phyloP scores from a whole-genome alignment of 345 rosid genomes.

The Eucalyptus coolabah region DNA sequence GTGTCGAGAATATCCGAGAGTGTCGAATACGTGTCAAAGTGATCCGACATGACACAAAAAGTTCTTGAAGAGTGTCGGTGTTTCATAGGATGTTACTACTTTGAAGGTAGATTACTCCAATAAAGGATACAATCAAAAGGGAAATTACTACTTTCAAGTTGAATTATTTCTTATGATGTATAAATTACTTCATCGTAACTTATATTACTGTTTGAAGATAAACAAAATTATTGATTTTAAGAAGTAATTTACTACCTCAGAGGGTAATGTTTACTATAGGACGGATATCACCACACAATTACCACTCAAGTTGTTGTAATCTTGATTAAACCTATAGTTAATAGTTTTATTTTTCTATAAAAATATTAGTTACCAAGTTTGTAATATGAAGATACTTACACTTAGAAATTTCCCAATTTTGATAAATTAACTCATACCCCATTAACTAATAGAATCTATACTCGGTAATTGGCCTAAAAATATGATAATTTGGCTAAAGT shows the following conservation, averaged over 20 bases:
- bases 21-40: fast-evolving
- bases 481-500: neutral
- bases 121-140: neutral
- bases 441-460: neutral
- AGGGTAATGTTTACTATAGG: neutral
- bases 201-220: neutral
- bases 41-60: fast-evolving
- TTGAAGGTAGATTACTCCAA: neutral
- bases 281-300: neutral
- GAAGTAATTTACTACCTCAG: neutral
- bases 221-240: neutral
- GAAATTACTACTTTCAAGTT: neutral
- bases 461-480: neutral
- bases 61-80: fast-evolving
- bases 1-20: fast-evolving
- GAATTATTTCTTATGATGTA: neutral
- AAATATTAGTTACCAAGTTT: neutral
- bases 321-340: neutral
- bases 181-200: no score
- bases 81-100: neutral
- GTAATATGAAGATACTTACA: neutral
- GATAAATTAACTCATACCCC: neutral
- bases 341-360: neutral
- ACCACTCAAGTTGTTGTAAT: neutral
- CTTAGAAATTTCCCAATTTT: neutral